Base-by-base conservation (phyloP, 2,329 filamentous ascomycete genomes). In the Dothideomycetes sp. region DNA sequence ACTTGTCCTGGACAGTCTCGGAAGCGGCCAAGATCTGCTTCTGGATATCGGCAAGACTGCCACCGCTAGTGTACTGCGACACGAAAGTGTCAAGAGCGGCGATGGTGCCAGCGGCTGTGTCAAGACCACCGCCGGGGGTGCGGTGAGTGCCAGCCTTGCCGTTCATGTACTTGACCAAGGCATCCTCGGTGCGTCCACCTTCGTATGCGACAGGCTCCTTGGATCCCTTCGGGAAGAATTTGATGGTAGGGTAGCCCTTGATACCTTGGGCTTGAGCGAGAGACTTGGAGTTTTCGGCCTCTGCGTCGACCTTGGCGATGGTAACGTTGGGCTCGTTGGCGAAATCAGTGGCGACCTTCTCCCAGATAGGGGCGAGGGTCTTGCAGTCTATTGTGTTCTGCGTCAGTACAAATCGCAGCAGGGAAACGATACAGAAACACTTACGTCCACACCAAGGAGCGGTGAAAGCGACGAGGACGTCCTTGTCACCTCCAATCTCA, bases 381-480 rank as follows among this genome's bases (percentile, higher is more conserved):
- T 98, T 98, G 84, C 91, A 98, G 76, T 98, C 91, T 95, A 59
- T 31, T 13, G 33, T 37, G 16, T 37, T 29, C 34, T 46, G 33
- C 39, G 28, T 43, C 12, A 40, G 41, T 34, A 28, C 8, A 23
- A 23, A 8, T 7, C 23, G 40, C 22, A 39, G 36, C 43, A 25
- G 35, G 45, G 38, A 17, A 30, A 13, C 47, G 23, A 17, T 34
- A 34, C 10, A 44, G 34, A n/a, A 45, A 51, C 51, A 83, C 87
- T 67, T 77, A 96, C 91, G 89, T 63, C 89, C 89, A 66, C 91
- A 98, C 91, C 89, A 96, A 39, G 91, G 88, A 39, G 91, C 89
- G 53, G 93, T 98, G 65, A 98, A 98, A 32, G 93, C 88, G 60
- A 98, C 88, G 41, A 98, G 65, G 15, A 94, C 85, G 64, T 93